Conservation (phyloP, 2,329 filamentous ascomycete genomes). For the Dactylellina haptotyla region DNA sequence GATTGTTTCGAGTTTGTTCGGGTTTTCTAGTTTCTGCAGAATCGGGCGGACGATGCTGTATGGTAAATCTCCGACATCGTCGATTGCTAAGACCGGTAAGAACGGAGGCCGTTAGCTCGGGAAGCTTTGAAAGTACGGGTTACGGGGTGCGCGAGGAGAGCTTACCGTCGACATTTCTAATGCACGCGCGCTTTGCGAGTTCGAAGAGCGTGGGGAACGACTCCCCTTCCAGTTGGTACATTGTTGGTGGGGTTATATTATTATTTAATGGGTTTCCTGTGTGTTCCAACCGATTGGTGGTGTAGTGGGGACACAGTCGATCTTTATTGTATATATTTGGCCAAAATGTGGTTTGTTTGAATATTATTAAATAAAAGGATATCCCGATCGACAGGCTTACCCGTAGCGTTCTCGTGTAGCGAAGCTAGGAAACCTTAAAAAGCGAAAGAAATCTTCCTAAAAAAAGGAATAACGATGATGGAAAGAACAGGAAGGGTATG, state of each 20-base stretch:
- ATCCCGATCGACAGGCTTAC: too few species aligned
- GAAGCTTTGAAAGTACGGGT: background rate
- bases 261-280: background rate
- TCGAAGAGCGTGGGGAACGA: constrained; percentile 47
- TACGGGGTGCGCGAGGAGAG: background rate
- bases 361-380: too few species aligned
- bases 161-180: constrained; percentile 38
- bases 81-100: constrained; percentile 66
- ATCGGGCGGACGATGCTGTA: constrained; percentile 74
- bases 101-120: background rate
- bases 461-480: background rate
- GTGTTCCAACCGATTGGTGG: background rate
- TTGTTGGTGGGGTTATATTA: background rate
- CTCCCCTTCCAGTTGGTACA: constrained; percentile 5
- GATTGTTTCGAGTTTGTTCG: constrained; percentile 77
- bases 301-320: background rate
- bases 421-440: too few species aligned
- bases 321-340: background rate
- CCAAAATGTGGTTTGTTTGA: too few species aligned
- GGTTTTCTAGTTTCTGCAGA: constrained; percentile 75
- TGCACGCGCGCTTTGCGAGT: constrained; percentile 38
- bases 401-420: too few species aligned
- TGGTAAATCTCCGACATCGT: constrained; percentile 76
- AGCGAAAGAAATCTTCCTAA: too few species aligned
- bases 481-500: background rate